Evolutionary conservation across 2,329 filamentous ascomycete species (phyloP).

Genomic region (Stemphylium vesicarium): DNA sequence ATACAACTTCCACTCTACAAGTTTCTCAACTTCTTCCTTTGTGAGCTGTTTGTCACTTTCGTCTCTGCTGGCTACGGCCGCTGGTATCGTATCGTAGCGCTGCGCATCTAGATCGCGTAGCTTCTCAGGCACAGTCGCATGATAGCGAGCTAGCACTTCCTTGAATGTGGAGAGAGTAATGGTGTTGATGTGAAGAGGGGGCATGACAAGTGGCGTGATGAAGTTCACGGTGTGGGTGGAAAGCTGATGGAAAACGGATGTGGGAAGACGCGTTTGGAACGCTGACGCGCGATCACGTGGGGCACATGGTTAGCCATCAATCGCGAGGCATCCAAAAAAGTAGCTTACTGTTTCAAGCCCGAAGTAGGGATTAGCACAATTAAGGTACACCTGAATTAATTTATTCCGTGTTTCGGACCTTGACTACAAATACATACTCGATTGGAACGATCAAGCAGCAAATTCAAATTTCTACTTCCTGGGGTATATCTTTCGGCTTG

Average conservation of each 20-base stretch:
- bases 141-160: constrained; percentile 33
- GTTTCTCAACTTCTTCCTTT: constrained; percentile 39
- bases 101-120: constrained; percentile 40
- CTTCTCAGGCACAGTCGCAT: constrained; percentile 31
- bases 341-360: not conserved
- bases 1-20: constrained; percentile 52
- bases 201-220: constrained; percentile 10
- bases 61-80: constrained; percentile 21
- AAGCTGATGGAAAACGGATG: not conserved
- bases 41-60: constrained; percentile 20
- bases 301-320: not conserved
- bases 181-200: constrained; percentile 11
- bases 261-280: not conserved
- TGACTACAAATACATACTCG: not conserved
- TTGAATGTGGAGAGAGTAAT: constrained; percentile 31
- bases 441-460: not conserved
- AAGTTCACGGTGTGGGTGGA: not conserved
- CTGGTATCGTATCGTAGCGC: constrained; percentile 42
- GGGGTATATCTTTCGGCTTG: not conserved
- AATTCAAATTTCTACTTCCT: not conserved
- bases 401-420: not conserved
- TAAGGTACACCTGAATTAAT: not conserved
- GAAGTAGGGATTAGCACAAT: not conserved
- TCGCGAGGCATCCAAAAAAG: not conserved
- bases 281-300: constrained; percentile 13